These are phyloP conservation scores for Tolypocladium guangdongense DNA, from an alignment of 2,329 filamentous ascomycete genomes.

Conservation along the genomic window DNA sequence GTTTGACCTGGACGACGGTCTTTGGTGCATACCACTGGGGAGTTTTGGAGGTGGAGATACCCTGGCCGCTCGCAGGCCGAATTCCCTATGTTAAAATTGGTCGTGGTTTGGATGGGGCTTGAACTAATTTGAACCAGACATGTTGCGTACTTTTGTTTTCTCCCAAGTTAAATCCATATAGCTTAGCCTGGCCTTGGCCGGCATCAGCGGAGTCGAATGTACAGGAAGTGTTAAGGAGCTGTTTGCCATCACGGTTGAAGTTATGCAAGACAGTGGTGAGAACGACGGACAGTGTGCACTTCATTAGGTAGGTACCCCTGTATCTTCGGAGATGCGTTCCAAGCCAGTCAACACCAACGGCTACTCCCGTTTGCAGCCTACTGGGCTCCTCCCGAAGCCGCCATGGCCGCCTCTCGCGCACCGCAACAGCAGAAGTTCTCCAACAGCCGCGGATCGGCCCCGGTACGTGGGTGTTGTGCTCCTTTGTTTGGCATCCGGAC, in stretches of 20 bases:
- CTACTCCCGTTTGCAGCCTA: too few relatives aligned
- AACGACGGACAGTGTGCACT: too few relatives aligned
- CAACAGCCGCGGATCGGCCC: not conserved
- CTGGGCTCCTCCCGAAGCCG: not conserved
- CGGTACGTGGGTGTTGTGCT: not conserved
- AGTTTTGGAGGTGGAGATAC: not conserved
- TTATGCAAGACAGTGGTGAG: too few relatives aligned
- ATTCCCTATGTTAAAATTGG: conserved; percentile 1
- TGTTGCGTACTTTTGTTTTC: not conserved
- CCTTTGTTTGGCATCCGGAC: too few relatives aligned
- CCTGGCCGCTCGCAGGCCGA: not conserved
- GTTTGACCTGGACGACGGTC: not conserved
- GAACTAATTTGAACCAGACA: not conserved
- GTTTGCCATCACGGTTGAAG: not conserved
- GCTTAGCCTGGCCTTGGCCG: not conserved
- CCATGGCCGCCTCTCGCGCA: not conserved
- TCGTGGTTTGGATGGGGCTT: conserved; percentile 3
- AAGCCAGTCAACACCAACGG: not conserved
- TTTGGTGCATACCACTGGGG: not conserved
- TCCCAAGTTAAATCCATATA: not conserved
- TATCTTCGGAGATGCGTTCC: not conserved
- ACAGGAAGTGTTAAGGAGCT: not conserved
- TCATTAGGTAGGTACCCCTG: too few relatives aligned
- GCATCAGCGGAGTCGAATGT: not conserved
- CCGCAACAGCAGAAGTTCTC: not conserved